Percentiles rank a stretch among this genome's conserved stretches.
Conservation (phyloP, 352 stramenopile species). For the Blastocystis sp. region DNA sequence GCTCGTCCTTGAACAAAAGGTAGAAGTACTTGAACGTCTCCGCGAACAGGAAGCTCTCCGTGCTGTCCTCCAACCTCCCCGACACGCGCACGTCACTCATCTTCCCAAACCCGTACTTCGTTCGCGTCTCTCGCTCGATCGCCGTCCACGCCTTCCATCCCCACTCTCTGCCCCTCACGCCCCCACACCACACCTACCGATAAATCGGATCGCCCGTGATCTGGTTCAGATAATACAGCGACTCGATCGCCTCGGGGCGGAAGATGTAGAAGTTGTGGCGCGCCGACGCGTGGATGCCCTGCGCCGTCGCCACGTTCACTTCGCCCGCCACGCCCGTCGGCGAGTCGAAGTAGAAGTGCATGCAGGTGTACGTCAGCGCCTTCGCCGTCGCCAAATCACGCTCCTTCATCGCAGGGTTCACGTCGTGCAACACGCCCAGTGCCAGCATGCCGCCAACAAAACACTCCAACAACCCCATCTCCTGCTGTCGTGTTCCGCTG, state of each 20-base stretch:
- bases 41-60: constrained; percentile 97
- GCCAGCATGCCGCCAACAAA: constrained; percentile 83
- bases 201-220: constrained; percentile 82
- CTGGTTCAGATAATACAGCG: constrained; percentile 92
- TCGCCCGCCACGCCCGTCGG: constrained; percentile 82
- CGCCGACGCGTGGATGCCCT: background rate
- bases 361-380: constrained; percentile 84
- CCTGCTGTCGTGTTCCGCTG: constrained; percentile 77
- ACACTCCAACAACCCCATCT: constrained; percentile 81
- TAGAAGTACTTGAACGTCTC: constrained; percentile 99
- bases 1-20: constrained; percentile 86
- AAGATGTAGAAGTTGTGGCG: constrained; percentile 83
- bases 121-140: constrained; percentile 89
- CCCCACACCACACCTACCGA: background rate
- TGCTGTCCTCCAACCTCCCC: constrained; percentile 86
- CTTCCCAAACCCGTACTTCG: constrained; percentile 85
- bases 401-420: constrained; percentile 5
- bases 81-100: constrained; percentile 76
- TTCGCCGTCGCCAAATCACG: constrained; percentile 82
- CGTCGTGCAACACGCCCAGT: constrained; percentile 74
- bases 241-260: constrained; percentile 92
- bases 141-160: constrained; percentile 91
- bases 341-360: constrained; percentile 82
- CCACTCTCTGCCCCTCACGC: constrained; percentile 81
- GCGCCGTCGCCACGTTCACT: background rate